These are phyloP conservation scores for Sungouiella blattae DNA, from an alignment of 805 yeast genomes.

Conservation along the genomic window DNA sequence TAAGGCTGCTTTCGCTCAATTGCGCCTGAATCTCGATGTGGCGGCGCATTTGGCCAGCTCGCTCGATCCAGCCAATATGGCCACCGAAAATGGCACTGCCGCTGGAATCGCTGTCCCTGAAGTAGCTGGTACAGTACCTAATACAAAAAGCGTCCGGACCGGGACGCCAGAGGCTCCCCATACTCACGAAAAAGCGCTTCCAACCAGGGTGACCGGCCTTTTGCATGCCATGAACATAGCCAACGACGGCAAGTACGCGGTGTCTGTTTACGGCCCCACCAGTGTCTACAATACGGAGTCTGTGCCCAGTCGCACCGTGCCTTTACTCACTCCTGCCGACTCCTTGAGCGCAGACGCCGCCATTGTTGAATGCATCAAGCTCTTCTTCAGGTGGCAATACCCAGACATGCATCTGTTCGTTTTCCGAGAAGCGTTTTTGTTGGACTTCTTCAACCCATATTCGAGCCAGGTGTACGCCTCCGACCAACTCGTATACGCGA, in stretches of 20 bases:
- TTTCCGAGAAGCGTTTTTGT: constrained; percentile 13
- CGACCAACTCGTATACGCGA: constrained; percentile 10
- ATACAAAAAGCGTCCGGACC: background rate
- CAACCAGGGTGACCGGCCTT: background rate
- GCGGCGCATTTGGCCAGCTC: background rate
- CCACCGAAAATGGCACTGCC: background rate
- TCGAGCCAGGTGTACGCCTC: constrained; percentile 9
- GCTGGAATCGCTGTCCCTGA: background rate
- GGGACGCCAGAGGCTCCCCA: no score
- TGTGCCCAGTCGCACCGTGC: constrained; percentile 1
- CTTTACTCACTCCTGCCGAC: background rate
- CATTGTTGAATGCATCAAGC: constrained; percentile 8
- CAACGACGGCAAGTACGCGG: constrained; percentile 1
- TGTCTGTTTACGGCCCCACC: constrained; percentile 11
- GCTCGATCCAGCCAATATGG: background rate
- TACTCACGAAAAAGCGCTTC: background rate
- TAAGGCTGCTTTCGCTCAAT: constrained; percentile 1
- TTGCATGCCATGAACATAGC: background rate
- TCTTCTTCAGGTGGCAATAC: constrained; percentile 14
- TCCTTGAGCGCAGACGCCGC: constrained; percentile 6
- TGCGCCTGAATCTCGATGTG: background rate
- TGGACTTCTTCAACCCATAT: constrained; percentile 11
- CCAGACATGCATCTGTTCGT: constrained; percentile 15
- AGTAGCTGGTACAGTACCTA: background rate
- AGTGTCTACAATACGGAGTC: constrained; percentile 12